A percentile compares a stretch with the other conserved stretches of the same genome.
Conservation (phyloP, 441 rosid species). For the Mallotus repandus region DNA sequence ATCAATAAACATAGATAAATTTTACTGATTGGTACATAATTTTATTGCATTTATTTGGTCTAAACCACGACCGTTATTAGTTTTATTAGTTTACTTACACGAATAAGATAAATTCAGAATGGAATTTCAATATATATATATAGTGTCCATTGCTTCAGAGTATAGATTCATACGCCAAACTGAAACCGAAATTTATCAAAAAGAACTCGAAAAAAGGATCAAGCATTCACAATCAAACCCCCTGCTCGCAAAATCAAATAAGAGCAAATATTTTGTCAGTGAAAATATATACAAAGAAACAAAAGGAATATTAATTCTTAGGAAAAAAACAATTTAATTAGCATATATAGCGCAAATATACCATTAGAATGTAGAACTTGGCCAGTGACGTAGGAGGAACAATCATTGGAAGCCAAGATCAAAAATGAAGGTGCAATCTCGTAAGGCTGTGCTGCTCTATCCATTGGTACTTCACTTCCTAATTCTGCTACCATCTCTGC, state of each 20-base stretch:
- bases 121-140: too few species aligned
- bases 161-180: too few species aligned
- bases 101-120: too few species aligned
- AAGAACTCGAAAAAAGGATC: conserved; percentile 5
- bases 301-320: neutral
- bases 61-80: too few species aligned
- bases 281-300: neutral
- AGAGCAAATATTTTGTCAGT: neutral
- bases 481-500: conserved; percentile 38
- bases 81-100: too few species aligned
- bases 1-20: too few species aligned
- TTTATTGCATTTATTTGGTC: too few species aligned
- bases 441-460: conserved; percentile 59
- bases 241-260: conserved; percentile 28
- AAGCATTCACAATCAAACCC: conserved; percentile 51
- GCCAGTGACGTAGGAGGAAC: conserved; percentile 67
- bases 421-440: conserved; percentile 60
- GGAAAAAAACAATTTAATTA: too few species aligned
- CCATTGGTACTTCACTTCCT: conserved; percentile 50
- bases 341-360: neutral
- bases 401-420: conserved; percentile 56
- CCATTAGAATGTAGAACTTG: conserved; percentile 39
- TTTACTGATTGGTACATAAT: too few species aligned
- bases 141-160: too few species aligned
- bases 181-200: neutral